Conservation (phyloP, 305 asterid species). For the Euphrasia arctica region DNA sequence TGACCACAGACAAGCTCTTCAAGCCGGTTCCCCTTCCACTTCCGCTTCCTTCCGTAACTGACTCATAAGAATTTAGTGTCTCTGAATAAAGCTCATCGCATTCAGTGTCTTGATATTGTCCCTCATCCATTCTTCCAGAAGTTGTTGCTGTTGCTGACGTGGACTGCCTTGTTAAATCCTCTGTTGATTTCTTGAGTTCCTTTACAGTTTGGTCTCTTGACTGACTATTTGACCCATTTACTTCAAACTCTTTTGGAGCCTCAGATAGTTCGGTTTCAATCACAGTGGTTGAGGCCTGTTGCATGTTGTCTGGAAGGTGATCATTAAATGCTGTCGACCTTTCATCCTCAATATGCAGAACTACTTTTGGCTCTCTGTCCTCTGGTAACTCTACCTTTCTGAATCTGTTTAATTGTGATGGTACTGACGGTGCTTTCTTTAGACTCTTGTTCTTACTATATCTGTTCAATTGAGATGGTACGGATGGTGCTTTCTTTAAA, state of each 20-base stretch:
- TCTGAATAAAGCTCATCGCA: slow-evolving; percentile 26
- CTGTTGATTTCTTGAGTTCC: slow-evolving; percentile 25
- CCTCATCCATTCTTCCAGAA: slow-evolving; percentile 37
- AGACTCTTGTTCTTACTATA: slow-evolving; percentile 26
- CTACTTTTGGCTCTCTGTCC: slow-evolving; percentile 22
- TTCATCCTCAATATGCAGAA: slow-evolving; percentile 27
- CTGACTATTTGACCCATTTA: slow-evolving; percentile 23
- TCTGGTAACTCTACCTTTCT: slow-evolving; percentile 25
- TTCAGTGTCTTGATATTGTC: slow-evolving; percentile 27
- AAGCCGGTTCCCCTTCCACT: slow-evolving; percentile 33
- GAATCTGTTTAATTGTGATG: slow-evolving; percentile 28
- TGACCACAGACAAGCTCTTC: slow-evolving; percentile 32
- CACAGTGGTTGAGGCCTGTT: slow-evolving; percentile 26
- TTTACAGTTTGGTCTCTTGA: slow-evolving; percentile 22
- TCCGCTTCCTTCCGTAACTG: slow-evolving; percentile 36
- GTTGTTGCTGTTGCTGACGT: slow-evolving; percentile 36
- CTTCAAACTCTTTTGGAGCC: slow-evolving; percentile 12
- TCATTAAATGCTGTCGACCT: slow-evolving; percentile 23
- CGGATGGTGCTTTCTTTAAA: slow-evolving; percentile 34
- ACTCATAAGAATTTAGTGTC: slow-evolving; percentile 20
- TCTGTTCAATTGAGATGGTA: slow-evolving; percentile 32
- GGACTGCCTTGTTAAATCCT: slow-evolving; percentile 32
- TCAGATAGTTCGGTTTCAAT: slow-evolving; percentile 18
- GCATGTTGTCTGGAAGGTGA: slow-evolving; percentile 24
- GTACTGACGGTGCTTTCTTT: slow-evolving; percentile 31